These are phyloP conservation scores for Solanum lycopersicoides DNA, from an alignment of 257 asterid species.

Conservation along the genomic window DNA sequence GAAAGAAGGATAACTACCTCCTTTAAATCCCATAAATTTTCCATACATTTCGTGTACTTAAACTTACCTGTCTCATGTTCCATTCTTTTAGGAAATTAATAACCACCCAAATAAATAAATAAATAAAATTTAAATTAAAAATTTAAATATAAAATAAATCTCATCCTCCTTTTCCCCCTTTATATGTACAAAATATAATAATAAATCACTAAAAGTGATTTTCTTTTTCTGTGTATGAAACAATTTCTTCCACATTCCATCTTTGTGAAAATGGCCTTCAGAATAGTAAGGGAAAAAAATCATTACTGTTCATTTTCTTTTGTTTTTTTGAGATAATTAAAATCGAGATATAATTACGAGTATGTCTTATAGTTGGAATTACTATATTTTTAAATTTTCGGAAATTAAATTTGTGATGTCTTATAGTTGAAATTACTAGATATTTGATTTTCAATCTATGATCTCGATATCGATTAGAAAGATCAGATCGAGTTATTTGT, in stretches of 20 bases:
- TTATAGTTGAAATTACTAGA: too few species aligned
- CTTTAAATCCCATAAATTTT: neutral
- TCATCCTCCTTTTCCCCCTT: neutral
- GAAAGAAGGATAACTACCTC: neutral
- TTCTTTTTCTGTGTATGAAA: neutral
- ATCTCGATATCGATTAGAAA: too few species aligned
- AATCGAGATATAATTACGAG: neutral
- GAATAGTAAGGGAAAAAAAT: neutral
- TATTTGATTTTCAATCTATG: too few species aligned
- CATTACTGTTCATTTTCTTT: neutral
- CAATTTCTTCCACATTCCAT: neutral
- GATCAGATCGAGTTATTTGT: neutral
- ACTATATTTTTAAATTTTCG: neutral
- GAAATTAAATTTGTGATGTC: neutral
- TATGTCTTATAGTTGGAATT: neutral
- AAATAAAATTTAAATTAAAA: too few species aligned
- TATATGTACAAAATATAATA: neutral
- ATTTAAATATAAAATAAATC: neutral
- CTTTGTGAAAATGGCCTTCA: neutral
- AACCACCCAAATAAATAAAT: neutral
- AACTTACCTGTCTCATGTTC: neutral
- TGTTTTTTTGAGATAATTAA: neutral
- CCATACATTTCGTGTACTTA: neutral
- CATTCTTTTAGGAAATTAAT: neutral
- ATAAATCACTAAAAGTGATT: neutral